phyloP scores from a whole-genome alignment of 164 flowering plant species.

The Saururus chinensis region DNA sequence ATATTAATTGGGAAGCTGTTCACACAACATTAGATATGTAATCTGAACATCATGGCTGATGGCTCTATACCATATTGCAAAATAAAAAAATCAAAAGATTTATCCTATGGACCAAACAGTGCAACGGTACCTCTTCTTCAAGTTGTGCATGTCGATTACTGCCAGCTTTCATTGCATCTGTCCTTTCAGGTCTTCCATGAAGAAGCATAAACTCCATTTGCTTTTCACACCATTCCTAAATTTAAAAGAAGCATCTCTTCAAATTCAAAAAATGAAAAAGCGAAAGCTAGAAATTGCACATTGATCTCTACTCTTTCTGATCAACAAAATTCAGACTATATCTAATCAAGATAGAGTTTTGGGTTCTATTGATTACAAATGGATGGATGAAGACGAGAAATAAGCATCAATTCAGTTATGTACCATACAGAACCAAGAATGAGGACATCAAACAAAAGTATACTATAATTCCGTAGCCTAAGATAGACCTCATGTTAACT shows the following conservation, averaged over 20 bases:
- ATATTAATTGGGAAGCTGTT: too few relatives aligned
- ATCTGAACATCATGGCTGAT: neutral
- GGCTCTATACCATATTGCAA: neutral
- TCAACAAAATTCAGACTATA: neutral
- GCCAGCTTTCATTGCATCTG: constrained; percentile 74
- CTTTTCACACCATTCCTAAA: constrained; percentile 93
- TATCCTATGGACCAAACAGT: neutral
- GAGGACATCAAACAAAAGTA: too few relatives aligned
- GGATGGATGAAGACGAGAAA: too few relatives aligned
- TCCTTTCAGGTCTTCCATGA: constrained; percentile 29
- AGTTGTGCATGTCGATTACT: constrained; percentile 57
- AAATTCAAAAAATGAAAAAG: neutral
- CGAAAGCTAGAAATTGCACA: too few relatives aligned
- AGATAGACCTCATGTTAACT: too few relatives aligned
- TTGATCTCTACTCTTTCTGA: neutral
- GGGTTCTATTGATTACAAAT: too few relatives aligned
- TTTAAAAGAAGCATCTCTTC: neutral
- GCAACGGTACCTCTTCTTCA: constrained; percentile 63
- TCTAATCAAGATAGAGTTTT: neutral
- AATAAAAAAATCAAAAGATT: neutral
- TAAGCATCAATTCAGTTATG: too few relatives aligned
- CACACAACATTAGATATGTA: too few relatives aligned
- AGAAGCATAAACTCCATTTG: constrained; percentile 60
- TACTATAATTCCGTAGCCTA: too few relatives aligned
- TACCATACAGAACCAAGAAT: too few relatives aligned